Evolutionary conservation across 768 basidiomycete genomes (phyloP), one percentile per base, ranked within the genome.

Genomic region (Mycena vitilis): DNA sequence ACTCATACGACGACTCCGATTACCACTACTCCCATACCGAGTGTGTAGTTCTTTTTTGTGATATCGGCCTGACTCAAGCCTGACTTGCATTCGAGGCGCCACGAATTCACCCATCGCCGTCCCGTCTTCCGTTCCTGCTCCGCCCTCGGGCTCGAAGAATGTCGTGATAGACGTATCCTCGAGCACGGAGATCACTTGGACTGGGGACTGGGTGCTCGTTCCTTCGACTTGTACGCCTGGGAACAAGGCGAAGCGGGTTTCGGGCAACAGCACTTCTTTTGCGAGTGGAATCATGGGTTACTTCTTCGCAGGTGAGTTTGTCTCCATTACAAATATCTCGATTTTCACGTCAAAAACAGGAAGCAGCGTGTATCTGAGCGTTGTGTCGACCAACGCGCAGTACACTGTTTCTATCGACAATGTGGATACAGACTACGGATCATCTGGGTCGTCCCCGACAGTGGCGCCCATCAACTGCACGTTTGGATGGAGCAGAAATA

Each of bases 91-190:
- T 5, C 5, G 30, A 30, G 30, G 30, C 30, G 30, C 20, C 23
- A 36, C 38, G 40, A 36, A 4, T 25, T 40, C 40, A 11, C 40
- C 40, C 3, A 30, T 30, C 30, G 30, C 54, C 1, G 54, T 12
- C 0, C 37, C 20, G 20, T 36, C 47, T 1, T 49, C 63, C 1
- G 55, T 48, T 10, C 63, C 63, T 2, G 7, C 55, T 23, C 9
- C 63, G 16, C 55, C 63, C 37, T 3, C 55, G 5, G 63, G 63
- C 5, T 65, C 49, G 12, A 25, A 66, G 57, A 60, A 66, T 22
- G 58, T 66, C 22, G 40, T 60, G 2, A 45, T 66, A 7, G 58
- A 66, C 42, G 49, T 66, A 0, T n/a, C 36, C 5, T 36, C n/a
- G 4, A 34, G 44, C 42, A 8, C 30, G 1, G 48, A n/a, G 1